These are phyloP conservation scores for Colletotrichum sp. DNA, from an alignment of 2,329 filamentous ascomycete species.

Conservation along the genomic window DNA sequence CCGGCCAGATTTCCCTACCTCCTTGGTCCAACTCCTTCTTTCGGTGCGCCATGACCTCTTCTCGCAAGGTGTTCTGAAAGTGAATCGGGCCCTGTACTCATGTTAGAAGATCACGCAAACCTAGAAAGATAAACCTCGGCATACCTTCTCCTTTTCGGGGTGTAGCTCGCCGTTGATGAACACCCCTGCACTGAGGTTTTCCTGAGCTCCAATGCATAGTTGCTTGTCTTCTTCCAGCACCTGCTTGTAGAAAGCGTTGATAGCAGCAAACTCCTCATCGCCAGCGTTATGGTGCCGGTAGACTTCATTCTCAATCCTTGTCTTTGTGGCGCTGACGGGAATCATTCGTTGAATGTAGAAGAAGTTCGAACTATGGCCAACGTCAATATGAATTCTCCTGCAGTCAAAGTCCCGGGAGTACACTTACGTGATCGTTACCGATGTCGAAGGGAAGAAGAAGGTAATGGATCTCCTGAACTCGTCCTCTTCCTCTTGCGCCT, in stretches of 20 bases:
- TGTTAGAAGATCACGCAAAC: background rate
- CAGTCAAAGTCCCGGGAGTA: constrained; percentile 17
- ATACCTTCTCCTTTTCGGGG: constrained; percentile 54
- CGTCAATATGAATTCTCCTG: background rate
- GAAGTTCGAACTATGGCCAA: constrained; percentile 41
- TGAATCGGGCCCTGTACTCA: constrained; percentile 49
- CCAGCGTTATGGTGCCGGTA: constrained; percentile 52
- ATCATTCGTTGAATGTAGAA: constrained; percentile 58
- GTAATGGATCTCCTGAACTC: constrained; percentile 14
- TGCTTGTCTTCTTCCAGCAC: constrained; percentile 58
- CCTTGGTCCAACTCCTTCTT: constrained; percentile 25
- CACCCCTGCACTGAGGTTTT: constrained; percentile 55
- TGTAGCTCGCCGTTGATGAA: constrained; percentile 58
- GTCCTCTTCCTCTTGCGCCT: constrained; percentile 36
- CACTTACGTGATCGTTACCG: constrained; percentile 34
- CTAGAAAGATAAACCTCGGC: accelerated
- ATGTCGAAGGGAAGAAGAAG: constrained; percentile 8
- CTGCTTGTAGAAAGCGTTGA: constrained; percentile 55
- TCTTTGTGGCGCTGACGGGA: constrained; percentile 45
- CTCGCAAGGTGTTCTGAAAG: constrained; percentile 35
- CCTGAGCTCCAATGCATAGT: constrained; percentile 52
- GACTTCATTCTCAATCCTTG: constrained; percentile 55
- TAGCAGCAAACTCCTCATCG: constrained; percentile 50
- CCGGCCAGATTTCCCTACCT: constrained; percentile 36
- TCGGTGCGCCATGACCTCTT: constrained; percentile 31